Conservation (phyloP, 2,329 filamentous ascomycete species). For the Rutstroemia sydowiana region DNA sequence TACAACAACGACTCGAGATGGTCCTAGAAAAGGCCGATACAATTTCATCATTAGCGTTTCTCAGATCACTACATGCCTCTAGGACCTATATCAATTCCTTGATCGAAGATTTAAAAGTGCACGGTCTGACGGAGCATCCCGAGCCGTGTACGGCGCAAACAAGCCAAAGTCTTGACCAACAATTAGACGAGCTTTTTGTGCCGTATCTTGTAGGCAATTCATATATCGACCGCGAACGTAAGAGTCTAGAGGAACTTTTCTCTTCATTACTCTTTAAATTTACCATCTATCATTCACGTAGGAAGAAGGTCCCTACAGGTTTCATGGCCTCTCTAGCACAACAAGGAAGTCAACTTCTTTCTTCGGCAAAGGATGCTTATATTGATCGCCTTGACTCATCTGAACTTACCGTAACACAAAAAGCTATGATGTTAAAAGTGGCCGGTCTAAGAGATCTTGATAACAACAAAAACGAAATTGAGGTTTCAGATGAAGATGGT, state of each 20-base stretch:
- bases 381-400: constrained; percentile 82
- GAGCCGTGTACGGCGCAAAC: constrained; percentile 85
- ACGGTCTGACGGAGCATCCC: constrained; percentile 91
- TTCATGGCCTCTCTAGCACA: constrained; percentile 91
- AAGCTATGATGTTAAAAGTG: constrained; percentile 81
- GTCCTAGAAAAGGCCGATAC: constrained; percentile 90
- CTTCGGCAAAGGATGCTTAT: constrained; percentile 84
- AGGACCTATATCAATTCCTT: constrained; percentile 80
- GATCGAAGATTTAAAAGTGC: constrained; percentile 87
- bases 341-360: constrained; percentile 79
- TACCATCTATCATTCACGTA: constrained; percentile 82
- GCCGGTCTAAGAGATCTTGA: constrained; percentile 73
- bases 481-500: constrained; percentile 86
- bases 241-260: constrained; percentile 71
- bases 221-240: constrained; percentile 63
- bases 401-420: constrained; percentile 81
- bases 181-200: constrained; percentile 70
- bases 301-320: constrained; percentile 81
- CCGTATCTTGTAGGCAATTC: constrained; percentile 62
- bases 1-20: constrained; percentile 92
- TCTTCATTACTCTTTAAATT: constrained; percentile 94
- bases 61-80: constrained; percentile 85
- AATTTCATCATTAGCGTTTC: constrained; percentile 84
- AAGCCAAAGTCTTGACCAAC: constrained; percentile 64
- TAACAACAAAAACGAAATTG: constrained; percentile 75